Evolutionary conservation across 305 asterid species (phyloP).

Genomic region (Fraxinus dipetala): DNA sequence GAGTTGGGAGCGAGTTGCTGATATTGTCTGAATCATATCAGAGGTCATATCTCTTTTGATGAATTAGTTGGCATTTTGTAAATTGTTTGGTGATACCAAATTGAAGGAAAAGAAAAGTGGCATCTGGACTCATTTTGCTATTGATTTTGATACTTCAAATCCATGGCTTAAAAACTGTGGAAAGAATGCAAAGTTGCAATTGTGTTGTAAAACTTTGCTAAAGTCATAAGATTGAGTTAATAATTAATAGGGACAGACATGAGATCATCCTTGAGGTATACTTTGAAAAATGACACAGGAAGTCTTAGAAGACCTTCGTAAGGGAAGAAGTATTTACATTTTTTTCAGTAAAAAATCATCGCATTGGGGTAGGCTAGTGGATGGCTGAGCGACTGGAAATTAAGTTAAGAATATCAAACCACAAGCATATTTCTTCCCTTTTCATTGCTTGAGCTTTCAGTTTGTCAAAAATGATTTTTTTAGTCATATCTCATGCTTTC

Average conservation of each 20-base stretch:
- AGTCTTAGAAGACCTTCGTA: background rate
- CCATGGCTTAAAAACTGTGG: constrained; percentile 9
- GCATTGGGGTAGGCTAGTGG: background rate
- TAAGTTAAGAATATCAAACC: background rate
- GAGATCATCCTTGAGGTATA: background rate
- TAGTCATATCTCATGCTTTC: background rate
- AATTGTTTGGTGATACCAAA: constrained; percentile 12
- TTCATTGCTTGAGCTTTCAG: background rate
- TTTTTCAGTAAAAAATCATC: background rate
- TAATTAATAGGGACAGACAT: constrained; percentile 4
- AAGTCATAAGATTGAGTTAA: constrained; percentile 13
- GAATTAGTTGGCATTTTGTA: constrained; percentile 7
- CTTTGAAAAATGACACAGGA: background rate
- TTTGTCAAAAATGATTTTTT: background rate
- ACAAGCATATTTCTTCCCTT: background rate
- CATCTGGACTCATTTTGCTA: constrained; percentile 7
- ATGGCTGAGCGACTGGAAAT: background rate
- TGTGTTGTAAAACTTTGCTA: background rate
- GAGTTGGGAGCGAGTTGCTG: background rate
- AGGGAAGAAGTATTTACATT: background rate
- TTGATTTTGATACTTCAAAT: constrained; percentile 6
- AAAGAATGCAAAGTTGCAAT: background rate
- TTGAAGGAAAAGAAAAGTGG: background rate
- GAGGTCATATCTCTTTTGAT: background rate
- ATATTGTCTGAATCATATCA: background rate